Base-by-base conservation (phyloP, 495 filamentous ascomycete species). In the Sabuloglossum arenarium region DNA sequence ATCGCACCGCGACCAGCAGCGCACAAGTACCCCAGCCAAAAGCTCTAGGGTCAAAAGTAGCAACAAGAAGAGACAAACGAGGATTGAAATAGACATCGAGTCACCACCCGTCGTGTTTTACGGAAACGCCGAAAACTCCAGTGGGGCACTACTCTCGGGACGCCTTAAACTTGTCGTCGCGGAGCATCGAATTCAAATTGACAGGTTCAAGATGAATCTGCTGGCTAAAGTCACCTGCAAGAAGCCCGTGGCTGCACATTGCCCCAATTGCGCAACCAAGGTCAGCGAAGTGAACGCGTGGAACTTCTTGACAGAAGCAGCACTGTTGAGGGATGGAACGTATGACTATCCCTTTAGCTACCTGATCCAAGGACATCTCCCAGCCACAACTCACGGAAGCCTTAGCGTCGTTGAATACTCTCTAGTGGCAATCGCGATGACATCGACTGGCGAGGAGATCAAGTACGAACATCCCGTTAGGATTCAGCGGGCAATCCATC, bases 311-410 rank as follows among this genome's bases (percentile, higher is more conserved):
- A 76, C 72, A 23, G 81, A 84, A 59, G 75, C 80, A 23, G 73
- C 80, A 21, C 70, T 70, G 14, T 73, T 93, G 59, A 73, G 69
- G 39, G 71, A 73, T 54, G 85, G 83, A 54, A 65, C 75, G 8
- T 86, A 94, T 65, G 74, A 78, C 37, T 93, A 89, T 66, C 91
- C 91, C n/a, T 94, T 96, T 71, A 89, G 84, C 62, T 83, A 89
- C 56, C 71, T 97, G 24, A 71, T 99, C 39, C 85, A 85, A 0
- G 93, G 93, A 6, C 76, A 93, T 59, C 73, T 94, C 3, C 91
- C 91, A 6, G 85, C 86, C 6, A 84, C 79, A 45, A 85, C 85
- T 62, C 79, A 86, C 64, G 82, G 82, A 54, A 61, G 75, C 0
- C 71, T 99, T 21, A 79, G 80, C 6, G 72, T 72, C 34, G 78